phyloP scores from a whole-genome alignment of 2,329 filamentous ascomycete species.

The Alternaria conjuncta region DNA sequence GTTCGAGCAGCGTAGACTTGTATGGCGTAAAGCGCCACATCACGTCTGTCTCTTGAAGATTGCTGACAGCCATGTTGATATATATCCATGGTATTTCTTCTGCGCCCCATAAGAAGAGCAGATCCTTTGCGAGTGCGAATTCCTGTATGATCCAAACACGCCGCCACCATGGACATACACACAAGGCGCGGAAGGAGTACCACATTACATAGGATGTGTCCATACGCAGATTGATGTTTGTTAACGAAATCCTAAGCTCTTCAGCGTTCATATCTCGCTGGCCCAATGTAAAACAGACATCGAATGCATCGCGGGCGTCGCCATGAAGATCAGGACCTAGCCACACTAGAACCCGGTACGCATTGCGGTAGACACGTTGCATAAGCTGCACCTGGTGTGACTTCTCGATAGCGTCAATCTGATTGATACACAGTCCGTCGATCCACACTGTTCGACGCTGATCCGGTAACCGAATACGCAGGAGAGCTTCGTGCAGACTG shows the following conservation, averaged over 20 bases:
- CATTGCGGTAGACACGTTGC: neutral
- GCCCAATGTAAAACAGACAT: neutral
- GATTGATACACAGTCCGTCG: neutral
- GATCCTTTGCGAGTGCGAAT: neutral
- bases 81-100: neutral
- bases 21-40: fast-evolving
- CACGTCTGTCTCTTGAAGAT: neutral
- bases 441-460: neutral
- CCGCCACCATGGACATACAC: neutral
- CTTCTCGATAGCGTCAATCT: neutral
- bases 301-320: neutral
- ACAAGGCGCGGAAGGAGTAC: too few relatives aligned
- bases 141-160: neutral
- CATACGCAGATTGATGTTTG: too few relatives aligned
- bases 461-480: neutral
- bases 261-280: neutral
- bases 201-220: too few relatives aligned
- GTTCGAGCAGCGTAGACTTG: fast-evolving
- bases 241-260: neutral
- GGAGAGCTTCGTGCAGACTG: neutral
- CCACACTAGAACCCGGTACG: neutral
- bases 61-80: neutral
- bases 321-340: neutral
- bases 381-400: neutral
- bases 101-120: neutral